phyloP scores from a whole-genome alignment of 73 alveolate genomes.

The Tetrahymena elliotti region DNA sequence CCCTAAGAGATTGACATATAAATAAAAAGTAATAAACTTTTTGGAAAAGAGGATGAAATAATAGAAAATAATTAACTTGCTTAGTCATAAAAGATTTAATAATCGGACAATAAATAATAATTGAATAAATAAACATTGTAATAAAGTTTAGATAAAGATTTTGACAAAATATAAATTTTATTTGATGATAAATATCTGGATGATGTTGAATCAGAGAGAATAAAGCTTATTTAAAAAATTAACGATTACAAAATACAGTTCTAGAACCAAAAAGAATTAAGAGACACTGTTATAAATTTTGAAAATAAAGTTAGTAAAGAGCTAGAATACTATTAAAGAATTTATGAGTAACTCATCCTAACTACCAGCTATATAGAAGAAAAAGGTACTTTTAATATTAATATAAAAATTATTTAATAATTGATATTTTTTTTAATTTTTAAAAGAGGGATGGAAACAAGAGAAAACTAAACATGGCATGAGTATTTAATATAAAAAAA shows the following conservation, averaged over 20 bases:
- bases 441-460: background rate
- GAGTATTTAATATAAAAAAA: background rate
- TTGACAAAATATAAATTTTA: background rate
- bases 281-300: background rate
- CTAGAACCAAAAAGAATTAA: background rate
- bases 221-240: background rate
- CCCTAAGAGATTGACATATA: background rate
- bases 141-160: background rate
- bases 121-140: background rate
- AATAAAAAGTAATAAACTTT: too few species aligned
- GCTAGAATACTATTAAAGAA: background rate
- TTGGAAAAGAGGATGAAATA: background rate
- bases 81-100: background rate
- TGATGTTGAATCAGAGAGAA: background rate
- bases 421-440: background rate
- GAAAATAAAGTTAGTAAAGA: background rate
- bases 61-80: background rate
- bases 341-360: background rate
- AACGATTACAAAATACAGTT: background rate
- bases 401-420: background rate
- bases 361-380: background rate
- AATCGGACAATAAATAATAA: background rate
- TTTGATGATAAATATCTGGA: background rate
- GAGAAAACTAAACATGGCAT: background rate
- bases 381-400: background rate